These are phyloP conservation scores for Amaranthus palmeri DNA, from an alignment of 148 eudicot species.

Conservation along the genomic window DNA sequence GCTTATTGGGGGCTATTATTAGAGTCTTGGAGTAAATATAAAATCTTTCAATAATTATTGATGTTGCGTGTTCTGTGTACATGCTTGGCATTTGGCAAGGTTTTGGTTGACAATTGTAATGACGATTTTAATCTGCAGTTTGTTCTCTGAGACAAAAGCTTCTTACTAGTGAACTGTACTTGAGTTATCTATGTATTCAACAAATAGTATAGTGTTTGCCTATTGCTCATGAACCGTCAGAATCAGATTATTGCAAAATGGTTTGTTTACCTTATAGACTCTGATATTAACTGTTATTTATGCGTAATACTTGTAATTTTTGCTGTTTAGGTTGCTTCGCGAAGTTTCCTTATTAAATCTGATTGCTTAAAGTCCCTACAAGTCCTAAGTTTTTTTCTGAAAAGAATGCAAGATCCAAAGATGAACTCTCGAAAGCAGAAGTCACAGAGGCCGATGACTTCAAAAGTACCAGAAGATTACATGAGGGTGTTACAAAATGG, in stretches of 20 bases:
- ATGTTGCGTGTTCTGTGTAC: background rate
- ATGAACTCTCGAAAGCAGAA: conserved; percentile 56
- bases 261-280: background rate
- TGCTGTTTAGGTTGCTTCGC: background rate
- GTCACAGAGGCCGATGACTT: conserved; percentile 33
- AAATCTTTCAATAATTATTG: too few species aligned
- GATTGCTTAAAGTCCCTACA: background rate
- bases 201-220: background rate
- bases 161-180: background rate
- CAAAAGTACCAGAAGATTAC: conserved; percentile 36
- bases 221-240: background rate
- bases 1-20: too few species aligned
- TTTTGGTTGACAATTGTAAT: background rate
- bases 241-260: background rate
- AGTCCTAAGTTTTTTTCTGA: background rate
- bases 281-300: background rate
- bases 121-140: background rate
- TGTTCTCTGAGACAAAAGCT: background rate
- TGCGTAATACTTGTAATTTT: background rate
- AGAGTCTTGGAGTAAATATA: too few species aligned
- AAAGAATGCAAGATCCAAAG: conserved; percentile 54
- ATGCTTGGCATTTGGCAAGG: background rate
- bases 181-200: background rate
- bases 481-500: conserved; percentile 38
- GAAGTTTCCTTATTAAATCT: background rate